Base-by-base conservation (phyloP, 495 filamentous ascomycete species). In the Penicillium roqueforti region DNA sequence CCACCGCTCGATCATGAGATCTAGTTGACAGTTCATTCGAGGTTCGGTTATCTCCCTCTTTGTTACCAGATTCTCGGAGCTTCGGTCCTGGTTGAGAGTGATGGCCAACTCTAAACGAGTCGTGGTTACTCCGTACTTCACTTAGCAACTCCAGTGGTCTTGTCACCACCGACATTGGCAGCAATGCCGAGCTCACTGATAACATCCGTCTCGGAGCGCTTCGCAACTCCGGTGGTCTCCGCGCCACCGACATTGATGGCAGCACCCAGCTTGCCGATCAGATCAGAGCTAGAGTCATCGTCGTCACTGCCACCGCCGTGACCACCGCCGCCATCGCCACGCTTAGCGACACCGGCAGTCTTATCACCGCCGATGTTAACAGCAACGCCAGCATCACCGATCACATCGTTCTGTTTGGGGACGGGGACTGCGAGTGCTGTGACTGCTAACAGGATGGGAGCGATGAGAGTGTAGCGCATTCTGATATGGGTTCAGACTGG, bases 381-480 rank as follows among this genome's bases (percentile, higher is more conserved):
- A 4, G 22, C 20, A 26, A 6, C 4, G 6, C 19, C 19, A n/a
- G 23, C 6, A 5, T 11, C 26, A 6, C 38, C 10, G 47, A 23
- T 6, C 6, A 18, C 4, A n/a, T 23, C 38, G 1, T 44, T 18
- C 13, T 34, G 28, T 2, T 19, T 52, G 19, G 50, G 19, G 40
- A 37, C 20, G 5, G 50, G 39, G 6, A 10, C 49, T 1, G 40
- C 50, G 14, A 36, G n/a, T 22, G 40, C 38, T 3, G 20, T 36
- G 10, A 18, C 8, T 1, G 50, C 38, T 19, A 51, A 16, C 11
- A 43, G 9, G 19, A 39, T 8, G 10, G 38, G 38, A 23, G 19
- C 38, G 18, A 42, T 13, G 13, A 51, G 19, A 20, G 49, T 23
- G 38, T 42, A 51, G 20, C 49, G 49, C 38, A 51, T 43, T 19